Evolutionary conservation across 495 filamentous ascomycete species (phyloP).

Genomic region (Xylaria scruposa): DNA sequence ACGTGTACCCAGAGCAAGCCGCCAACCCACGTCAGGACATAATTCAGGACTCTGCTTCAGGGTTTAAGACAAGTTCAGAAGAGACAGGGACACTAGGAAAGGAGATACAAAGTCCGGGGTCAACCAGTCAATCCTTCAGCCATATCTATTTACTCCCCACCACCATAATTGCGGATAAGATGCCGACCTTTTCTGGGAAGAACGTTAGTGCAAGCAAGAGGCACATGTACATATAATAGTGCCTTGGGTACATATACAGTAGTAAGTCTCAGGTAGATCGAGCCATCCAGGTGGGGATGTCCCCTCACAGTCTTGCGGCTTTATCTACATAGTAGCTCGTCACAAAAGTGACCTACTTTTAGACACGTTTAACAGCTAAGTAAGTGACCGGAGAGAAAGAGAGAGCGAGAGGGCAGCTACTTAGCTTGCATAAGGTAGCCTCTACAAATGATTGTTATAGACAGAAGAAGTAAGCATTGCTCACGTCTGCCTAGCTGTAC

Average conservation of each 20-base stretch:
- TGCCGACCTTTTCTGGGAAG: not conserved
- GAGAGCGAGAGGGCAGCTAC: not conserved
- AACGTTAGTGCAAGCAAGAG: constrained; percentile 2
- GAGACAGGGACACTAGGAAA: not conserved
- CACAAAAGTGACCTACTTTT: not conserved
- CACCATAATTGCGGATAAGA: not conserved
- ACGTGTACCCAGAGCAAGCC: not conserved
- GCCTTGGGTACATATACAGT: not conserved
- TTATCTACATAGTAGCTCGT: not conserved
- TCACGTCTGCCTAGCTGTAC: not conserved
- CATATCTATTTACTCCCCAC: not conserved
- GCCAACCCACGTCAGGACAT: too few relatives aligned
- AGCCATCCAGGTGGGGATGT: not conserved
- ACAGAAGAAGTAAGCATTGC: not conserved
- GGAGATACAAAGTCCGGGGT: constrained; percentile 1
- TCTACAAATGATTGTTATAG: too few relatives aligned
- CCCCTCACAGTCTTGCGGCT: not conserved
- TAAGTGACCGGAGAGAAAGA: not conserved
- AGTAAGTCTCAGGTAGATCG: not conserved
- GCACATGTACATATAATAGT: not conserved
- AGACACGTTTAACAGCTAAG: not conserved
- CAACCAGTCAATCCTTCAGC: not conserved
- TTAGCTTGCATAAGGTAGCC: not conserved
- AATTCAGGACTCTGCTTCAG: too few relatives aligned
- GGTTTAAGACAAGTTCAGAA: not conserved